These are phyloP conservation scores for Tulasnella sp. DNA, from an alignment of 768 basidiomycete species.

Conservation along the genomic window DNA sequence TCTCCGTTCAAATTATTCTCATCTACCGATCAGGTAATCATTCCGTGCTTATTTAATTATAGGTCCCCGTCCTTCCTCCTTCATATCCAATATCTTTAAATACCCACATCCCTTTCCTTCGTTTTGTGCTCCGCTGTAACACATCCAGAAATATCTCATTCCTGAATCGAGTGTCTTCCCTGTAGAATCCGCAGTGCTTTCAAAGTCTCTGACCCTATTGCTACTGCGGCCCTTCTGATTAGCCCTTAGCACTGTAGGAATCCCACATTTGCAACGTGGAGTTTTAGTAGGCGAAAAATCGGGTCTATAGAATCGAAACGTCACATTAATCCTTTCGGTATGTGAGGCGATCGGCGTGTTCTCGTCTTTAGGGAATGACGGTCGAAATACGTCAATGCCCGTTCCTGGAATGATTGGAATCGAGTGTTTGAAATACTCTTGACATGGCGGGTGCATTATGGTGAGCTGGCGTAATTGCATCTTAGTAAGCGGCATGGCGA, in stretches of 20 bases:
- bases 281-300: constrained; percentile 56
- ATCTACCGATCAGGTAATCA: not conserved
- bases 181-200: constrained; percentile 13
- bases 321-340: constrained; percentile 70
- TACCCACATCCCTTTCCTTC: constrained; percentile 70
- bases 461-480: constrained; percentile 36
- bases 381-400: constrained; percentile 58
- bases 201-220: constrained; percentile 6
- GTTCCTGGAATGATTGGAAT: constrained; percentile 51
- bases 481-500: not conserved
- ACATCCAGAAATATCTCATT: constrained; percentile 68
- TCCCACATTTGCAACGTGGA: constrained; percentile 58
- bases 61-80: constrained; percentile 47
- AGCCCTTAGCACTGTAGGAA: constrained; percentile 55
- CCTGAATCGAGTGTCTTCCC: constrained; percentile 21
- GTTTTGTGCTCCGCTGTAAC: constrained; percentile 68
- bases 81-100: constrained; percentile 62
- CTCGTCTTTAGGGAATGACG: constrained; percentile 31
- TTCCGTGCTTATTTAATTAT: not conserved
- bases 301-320: constrained; percentile 75
- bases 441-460: constrained; percentile 81
- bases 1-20: too few species aligned
- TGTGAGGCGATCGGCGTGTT: constrained; percentile 23
- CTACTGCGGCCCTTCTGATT: constrained; percentile 60
- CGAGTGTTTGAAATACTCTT: constrained; percentile 55